Base-by-base conservation (phyloP, 192 early-diverging fungal genomes). In the Rhizophagus sp. region DNA sequence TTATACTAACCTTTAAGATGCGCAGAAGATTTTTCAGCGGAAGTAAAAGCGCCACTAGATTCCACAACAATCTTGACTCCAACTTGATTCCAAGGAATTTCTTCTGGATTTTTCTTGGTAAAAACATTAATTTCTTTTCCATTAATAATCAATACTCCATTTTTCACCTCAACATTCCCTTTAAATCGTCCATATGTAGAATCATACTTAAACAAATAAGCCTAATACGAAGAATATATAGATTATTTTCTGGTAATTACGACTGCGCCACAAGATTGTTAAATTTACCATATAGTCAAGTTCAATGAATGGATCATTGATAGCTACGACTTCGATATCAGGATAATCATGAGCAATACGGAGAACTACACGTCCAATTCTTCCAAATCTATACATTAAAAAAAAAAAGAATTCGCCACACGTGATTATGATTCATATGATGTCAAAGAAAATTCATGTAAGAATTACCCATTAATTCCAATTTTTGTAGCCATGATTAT, bases 31-130 rank as follows among this genome's bases (percentile, higher is more conserved):
- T 94, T 94, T 1, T 96, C 96, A 67, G 88, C 88, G 80, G 94
- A 93, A 87, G 96, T 98, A 89, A 99, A 99, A 79, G 97, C 96
- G 88, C 97, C 96, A 79, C 97, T 99, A 41, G 98, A 98, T 88
- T 99, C 98, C 86, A 99, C 93, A 81, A 99, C 91, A 89, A 98
- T 97, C 65, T 91, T 90, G 67, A 93, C 98, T 63, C 94, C 93
- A 34, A 85, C 83, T 34, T 82, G 76, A 52, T 91, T 94, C 98
- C 98, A 99, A 63, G 93, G 94, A 88, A 99, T 98, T 65, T 93
- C 89, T 19, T 87, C 87, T 81, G 97, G 96, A 88, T 95, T 90
- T 82, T 88, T 90, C 88, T 89, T 88, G 80, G 88, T 80, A 87
- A 88, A 91, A 84, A 96, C 92, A 69, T 85, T 68, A 87, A 98